Base-by-base conservation (phyloP, 2,329 filamentous ascomycete genomes). In the Arthroderma sp. region DNA sequence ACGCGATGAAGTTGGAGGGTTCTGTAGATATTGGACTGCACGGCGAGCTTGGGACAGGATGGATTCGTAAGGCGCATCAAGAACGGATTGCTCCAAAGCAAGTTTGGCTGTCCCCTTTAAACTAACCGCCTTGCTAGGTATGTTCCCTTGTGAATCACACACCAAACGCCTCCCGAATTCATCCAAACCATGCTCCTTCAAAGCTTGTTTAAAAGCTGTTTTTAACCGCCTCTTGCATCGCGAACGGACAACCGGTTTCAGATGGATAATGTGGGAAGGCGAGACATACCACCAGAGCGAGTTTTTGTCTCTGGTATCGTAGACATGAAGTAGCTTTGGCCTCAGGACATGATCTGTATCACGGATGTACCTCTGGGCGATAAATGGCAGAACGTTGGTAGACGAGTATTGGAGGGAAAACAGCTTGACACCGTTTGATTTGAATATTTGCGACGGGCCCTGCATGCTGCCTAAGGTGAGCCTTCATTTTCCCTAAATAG, bases 241-340 rank as follows among this genome's bases (percentile, higher is more conserved):
- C 8, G 65, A 67, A 15, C 75, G 63, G n/a, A 77, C 63, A 22
- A 68, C 66, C 5, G 61, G 59, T 45, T 68, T 71, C 22, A 58
- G 56, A 3, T 51, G 15, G 10, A 51, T 50, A 44, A 54, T 57
- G 43, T 48, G 54, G 48, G 43, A 58, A 49, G 46, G 57, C 42
- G 46, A 64, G 4, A 71, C 63, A 10, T 59, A 57, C 68, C 69
- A 74, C 66, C 72, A 72, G 11, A 78, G 60, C 31, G 59, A 60
- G 52, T 65, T 59, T 6, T 56, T 58, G 36, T 65, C 59, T 37
- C 68, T 64, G 45, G 58, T 56, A 5, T 54, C 51, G 43, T 61
- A 66, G 44, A 59, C 54, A 36, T 66, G 53, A 27, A 22, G 15
- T 22, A 22, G 15, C 15, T 22, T 22, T 22, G 15, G 15, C 15